Percentiles rank a stretch among this genome's conserved stretches.
These are phyloP conservation scores for sweet orange (Citrus sinensis) DNA, from an alignment of 345 rosid species.

Conservation along the genomic window DVS_A1.0 CM039162.1:31420001-31420500, in stretches of 20 bases:
- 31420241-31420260: constrained; percentile 40
- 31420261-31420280: constrained; percentile 37
- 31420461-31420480: neutral
- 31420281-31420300: constrained; percentile 38
- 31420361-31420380: constrained; percentile 36
- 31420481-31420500: neutral
- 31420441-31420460: constrained; percentile 24
- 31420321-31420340: constrained; percentile 78
- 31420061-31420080: constrained; percentile 39
- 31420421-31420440: constrained; percentile 51
- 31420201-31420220: constrained; percentile 19
- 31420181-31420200: constrained; percentile 27
- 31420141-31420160: constrained; percentile 25
- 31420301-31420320: constrained; percentile 45
- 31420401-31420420: constrained; percentile 28
- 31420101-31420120: constrained; percentile 29
- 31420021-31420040: constrained; percentile 46
- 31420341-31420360: constrained; percentile 67
- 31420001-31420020: constrained; percentile 50
- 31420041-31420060: constrained; percentile 34
- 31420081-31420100: constrained; percentile 36
- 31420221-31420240: constrained; percentile 23
- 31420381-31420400: constrained; percentile 38
- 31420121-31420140: constrained; percentile 26
- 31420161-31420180: constrained; percentile 23